Percentiles rank a stretch among this genome's conserved stretches.
Conservation (phyloP, 2,329 filamentous ascomycete genomes). For the Didymella segeticola region DNA sequence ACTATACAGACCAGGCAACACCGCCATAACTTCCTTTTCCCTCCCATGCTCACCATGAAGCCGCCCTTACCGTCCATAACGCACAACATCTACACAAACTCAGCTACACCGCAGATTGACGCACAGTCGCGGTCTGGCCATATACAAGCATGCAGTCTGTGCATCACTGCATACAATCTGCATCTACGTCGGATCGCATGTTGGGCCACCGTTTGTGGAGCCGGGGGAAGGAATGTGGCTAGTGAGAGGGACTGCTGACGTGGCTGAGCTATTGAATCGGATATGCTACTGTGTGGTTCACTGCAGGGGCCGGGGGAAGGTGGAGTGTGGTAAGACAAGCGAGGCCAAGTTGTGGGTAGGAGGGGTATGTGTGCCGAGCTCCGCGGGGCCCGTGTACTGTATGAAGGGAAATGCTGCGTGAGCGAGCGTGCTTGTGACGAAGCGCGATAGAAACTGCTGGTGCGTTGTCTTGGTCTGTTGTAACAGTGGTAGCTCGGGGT, state of each 20-base stretch:
- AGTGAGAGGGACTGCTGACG: slow-evolving; percentile 1
- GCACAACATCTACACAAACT: background rate
- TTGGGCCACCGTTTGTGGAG: background rate
- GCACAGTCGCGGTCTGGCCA: background rate
- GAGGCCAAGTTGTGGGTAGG: too few species aligned
- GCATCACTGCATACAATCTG: too few species aligned
- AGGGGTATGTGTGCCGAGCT: slow-evolving; percentile 1
- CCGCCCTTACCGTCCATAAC: background rate
- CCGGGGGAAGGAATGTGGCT: slow-evolving; percentile 12
- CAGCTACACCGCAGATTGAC: background rate
- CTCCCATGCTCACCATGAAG: too few species aligned
- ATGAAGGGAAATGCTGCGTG: too few species aligned
- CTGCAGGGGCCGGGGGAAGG: too few species aligned
- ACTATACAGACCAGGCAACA: too few species aligned
- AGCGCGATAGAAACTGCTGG: too few species aligned
- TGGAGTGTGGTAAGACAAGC: too few species aligned
- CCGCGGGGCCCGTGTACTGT: background rate
- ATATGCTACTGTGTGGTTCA: background rate
- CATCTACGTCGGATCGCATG: slow-evolving; percentile 6
- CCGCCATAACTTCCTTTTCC: too few species aligned
- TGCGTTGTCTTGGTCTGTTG: background rate
- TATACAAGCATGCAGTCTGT: too few species aligned
- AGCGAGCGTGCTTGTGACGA: too few species aligned
- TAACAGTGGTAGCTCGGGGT: too few species aligned
- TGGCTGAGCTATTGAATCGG: slow-evolving; percentile 1